These are phyloP conservation scores for Pyrenochaeta sp. DNA, from an alignment of 2,329 filamentous ascomycete species.

Conservation along the genomic window DNA sequence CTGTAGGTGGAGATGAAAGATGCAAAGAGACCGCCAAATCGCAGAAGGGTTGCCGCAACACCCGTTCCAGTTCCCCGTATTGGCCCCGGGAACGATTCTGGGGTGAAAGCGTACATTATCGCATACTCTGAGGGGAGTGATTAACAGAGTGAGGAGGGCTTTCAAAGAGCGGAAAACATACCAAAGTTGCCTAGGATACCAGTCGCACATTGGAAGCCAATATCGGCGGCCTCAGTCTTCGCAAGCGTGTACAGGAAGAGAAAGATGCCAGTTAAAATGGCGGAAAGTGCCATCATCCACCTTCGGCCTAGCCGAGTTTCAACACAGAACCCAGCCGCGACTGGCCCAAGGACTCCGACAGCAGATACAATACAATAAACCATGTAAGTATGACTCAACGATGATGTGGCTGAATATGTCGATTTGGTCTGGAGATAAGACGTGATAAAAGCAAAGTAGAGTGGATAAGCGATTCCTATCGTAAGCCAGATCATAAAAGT, in stretches of 20 bases:
- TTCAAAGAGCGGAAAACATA: background rate
- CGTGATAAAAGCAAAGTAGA: slow-evolving; percentile 59
- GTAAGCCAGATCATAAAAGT: slow-evolving; percentile 57
- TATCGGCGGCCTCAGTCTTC: slow-evolving; percentile 44
- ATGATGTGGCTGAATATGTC: slow-evolving; percentile 11
- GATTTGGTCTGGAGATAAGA: slow-evolving; percentile 55
- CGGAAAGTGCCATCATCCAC: slow-evolving; percentile 57
- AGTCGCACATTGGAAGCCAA: slow-evolving; percentile 52
- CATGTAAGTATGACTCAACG: slow-evolving; percentile 29
- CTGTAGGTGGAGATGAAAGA: slow-evolving; percentile 55
- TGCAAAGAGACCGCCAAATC: slow-evolving; percentile 52
- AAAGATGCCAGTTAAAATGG: slow-evolving; percentile 57
- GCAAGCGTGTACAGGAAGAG: slow-evolving; percentile 58
- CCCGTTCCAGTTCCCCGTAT: slow-evolving; percentile 64
- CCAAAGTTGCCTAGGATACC: slow-evolving; percentile 55
- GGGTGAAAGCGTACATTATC: slow-evolving; percentile 59
- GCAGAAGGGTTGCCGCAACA: slow-evolving; percentile 53
- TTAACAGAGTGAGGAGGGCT: background rate
- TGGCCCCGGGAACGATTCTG: slow-evolving; percentile 66
- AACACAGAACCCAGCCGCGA: slow-evolving; percentile 54
- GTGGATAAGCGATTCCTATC: slow-evolving; percentile 58
- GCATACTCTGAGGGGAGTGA: slow-evolving; percentile 34
- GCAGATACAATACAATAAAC: slow-evolving; percentile 31
- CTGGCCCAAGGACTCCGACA: slow-evolving; percentile 52
- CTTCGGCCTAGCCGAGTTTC: slow-evolving; percentile 54